Evolutionary conservation across 2,329 filamentous ascomycete species (phyloP).

Genomic region (Celoporthe dispersa): DNA sequence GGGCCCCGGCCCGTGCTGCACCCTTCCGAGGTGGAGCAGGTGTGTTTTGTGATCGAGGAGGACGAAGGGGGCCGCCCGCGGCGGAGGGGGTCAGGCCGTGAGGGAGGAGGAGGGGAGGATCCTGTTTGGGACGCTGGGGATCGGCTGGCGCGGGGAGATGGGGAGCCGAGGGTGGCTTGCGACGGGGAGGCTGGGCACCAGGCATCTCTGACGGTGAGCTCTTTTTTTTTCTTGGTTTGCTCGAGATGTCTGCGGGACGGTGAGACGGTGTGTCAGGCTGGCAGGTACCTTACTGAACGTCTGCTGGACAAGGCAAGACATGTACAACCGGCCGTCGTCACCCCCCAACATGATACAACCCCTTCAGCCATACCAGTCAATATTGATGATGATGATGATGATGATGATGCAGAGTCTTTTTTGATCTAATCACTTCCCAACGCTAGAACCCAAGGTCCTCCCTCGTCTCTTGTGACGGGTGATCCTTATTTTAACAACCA

Average conservation of each 20-base stretch:
- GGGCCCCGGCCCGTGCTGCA: conserved; percentile 58
- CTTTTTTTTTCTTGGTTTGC: too few species aligned
- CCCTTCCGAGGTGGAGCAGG: conserved; percentile 67
- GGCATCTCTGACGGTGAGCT: conserved; percentile 33
- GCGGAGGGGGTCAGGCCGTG: conserved; percentile 34
- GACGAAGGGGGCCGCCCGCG: conserved; percentile 35
- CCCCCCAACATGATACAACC: not conserved
- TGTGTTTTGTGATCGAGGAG: conserved; percentile 65
- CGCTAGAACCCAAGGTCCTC: conserved; percentile 14
- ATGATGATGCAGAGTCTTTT: conserved; percentile 13
- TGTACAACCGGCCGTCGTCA: not conserved
- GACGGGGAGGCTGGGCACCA: conserved; percentile 77
- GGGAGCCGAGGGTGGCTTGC: conserved; percentile 86
- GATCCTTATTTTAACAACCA: conserved; percentile 24
- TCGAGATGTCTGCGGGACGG: not conserved
- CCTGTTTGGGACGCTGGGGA: conserved; percentile 78
- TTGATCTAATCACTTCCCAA: conserved; percentile 19
- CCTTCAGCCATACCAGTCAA: not conserved
- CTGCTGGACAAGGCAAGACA: not conserved
- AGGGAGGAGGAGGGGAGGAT: conserved; percentile 61
- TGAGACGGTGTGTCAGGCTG: not conserved
- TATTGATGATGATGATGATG: not conserved
- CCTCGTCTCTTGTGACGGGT: not conserved
- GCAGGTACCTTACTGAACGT: not conserved
- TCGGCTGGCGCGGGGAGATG: conserved; percentile 89